phyloP scores from a whole-genome alignment of 2,329 filamentous ascomycete genomes.

The Dryadomyces quercivorus region DNA sequence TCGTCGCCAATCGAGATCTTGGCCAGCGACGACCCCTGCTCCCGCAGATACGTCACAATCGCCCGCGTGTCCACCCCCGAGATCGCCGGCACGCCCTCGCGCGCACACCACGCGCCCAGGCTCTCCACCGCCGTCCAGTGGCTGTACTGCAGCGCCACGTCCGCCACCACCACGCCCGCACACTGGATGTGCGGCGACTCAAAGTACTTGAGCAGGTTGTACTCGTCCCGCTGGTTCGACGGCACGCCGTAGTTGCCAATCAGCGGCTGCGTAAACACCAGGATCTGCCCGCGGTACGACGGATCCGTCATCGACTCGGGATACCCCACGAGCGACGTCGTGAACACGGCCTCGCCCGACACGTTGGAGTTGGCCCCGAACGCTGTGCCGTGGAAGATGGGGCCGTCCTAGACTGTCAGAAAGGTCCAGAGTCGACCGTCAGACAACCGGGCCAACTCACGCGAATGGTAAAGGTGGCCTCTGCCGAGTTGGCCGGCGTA shows the following conservation, averaged over 20 bases:
- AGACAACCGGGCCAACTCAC: no score
- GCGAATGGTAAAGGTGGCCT: constrained; percentile 90
- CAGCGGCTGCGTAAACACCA: constrained; percentile 95
- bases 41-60: constrained; percentile 89
- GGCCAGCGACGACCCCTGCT: constrained; percentile 92
- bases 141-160: constrained; percentile 87
- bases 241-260: constrained; percentile 99
- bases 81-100: constrained; percentile 91
- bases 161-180: constrained; percentile 87
- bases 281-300: constrained; percentile 84
- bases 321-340: constrained; percentile 93
- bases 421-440: no score
- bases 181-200: constrained; percentile 97
- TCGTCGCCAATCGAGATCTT: constrained; percentile 92
- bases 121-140: constrained; percentile 98
- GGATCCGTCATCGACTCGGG: constrained; percentile 89
- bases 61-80: constrained; percentile 93
- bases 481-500: constrained; percentile 50
- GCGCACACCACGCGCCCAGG: constrained; percentile 84
- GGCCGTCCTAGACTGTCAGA: constrained; percentile 58
- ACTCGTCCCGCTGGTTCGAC: constrained; percentile 70
- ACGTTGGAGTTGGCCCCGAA: constrained; percentile 96
- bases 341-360: constrained; percentile 97
- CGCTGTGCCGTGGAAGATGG: constrained; percentile 89
- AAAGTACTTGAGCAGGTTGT: constrained; percentile 91